Conservation (phyloP, 2,329 filamentous ascomycete genomes). For the Elsinoe australis region DNA sequence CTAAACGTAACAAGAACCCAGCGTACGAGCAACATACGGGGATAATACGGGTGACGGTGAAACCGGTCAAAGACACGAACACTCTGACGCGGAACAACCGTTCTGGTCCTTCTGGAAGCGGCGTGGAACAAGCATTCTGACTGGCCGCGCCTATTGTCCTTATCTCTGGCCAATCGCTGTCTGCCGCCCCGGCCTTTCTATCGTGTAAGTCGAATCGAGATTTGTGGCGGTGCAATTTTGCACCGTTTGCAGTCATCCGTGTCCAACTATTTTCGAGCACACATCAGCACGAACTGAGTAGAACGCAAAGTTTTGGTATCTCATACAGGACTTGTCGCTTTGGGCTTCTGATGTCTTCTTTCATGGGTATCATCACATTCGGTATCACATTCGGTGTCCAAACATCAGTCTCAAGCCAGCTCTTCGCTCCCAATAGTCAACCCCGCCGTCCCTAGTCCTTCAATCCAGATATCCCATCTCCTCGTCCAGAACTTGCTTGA, state of each 20-base stretch:
- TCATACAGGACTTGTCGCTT: no score
- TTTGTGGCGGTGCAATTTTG: constrained; percentile 15
- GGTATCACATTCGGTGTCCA: neutral
- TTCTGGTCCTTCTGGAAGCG: constrained; percentile 6
- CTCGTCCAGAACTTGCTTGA: constrained; percentile 49
- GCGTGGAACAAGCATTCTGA: neutral
- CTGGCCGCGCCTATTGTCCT: constrained; percentile 6
- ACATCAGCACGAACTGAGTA: no score
- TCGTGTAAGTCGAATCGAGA: constrained; percentile 8
- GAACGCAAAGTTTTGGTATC: neutral
- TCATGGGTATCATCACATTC: no score
- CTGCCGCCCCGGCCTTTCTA: neutral
- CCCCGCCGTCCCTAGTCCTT: neutral
- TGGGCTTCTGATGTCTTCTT: no score
- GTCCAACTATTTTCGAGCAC: constrained; percentile 11
- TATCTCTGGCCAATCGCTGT: constrained; percentile 15
- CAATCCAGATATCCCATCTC: constrained; percentile 51
- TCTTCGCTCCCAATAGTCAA: neutral
- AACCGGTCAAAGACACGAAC: constrained; percentile 8
- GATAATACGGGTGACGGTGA: constrained; percentile 1
- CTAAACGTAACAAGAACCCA: constrained; percentile 15
- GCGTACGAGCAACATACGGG: constrained; percentile 5
- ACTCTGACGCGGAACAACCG: neutral
- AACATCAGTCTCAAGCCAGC: neutral
- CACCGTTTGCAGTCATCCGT: neutral